Percentiles rank a stretch among this genome's conserved stretches.
Evolutionary conservation across 176 grass and related monocot genomes (phyloP).

Genomic region (Calamus simplicifolius): DNA sequence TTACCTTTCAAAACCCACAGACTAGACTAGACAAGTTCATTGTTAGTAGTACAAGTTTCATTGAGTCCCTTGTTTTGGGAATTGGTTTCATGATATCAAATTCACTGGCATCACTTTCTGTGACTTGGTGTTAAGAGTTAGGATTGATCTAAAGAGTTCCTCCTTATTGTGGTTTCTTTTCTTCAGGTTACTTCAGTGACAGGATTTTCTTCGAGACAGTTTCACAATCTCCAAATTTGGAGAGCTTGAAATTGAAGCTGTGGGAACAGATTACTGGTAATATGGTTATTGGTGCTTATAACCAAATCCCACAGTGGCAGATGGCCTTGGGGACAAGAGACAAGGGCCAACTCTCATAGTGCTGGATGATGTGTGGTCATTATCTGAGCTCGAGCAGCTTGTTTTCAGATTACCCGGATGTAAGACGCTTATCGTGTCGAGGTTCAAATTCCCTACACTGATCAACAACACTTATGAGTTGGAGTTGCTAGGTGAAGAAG

Average conservation of each 20-base stretch:
- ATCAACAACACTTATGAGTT: slow-evolving; percentile 56
- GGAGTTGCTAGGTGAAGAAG: slow-evolving; percentile 67
- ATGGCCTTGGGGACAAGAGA: slow-evolving; percentile 60
- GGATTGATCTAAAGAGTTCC: neutral
- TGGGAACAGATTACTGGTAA: slow-evolving; percentile 89
- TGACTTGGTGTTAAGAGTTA: too few species aligned
- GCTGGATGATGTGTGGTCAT: slow-evolving; percentile 91
- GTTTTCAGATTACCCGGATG: slow-evolving; percentile 75
- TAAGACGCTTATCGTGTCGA: slow-evolving; percentile 78
- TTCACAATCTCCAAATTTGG: slow-evolving; percentile 79
- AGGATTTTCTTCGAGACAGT: slow-evolving; percentile 84
- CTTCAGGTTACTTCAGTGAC: slow-evolving; percentile 69
- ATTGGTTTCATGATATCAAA: too few species aligned
- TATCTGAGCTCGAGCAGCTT: slow-evolving; percentile 68
- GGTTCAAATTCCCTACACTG: slow-evolving; percentile 71
- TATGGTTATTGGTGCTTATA: slow-evolving; percentile 70
- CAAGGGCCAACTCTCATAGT: slow-evolving; percentile 67
- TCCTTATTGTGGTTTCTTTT: slow-evolving; percentile 20
- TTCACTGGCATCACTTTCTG: too few species aligned
- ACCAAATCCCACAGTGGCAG: slow-evolving; percentile 89
- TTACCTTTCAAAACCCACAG: too few species aligned
- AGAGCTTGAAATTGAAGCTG: slow-evolving; percentile 70
- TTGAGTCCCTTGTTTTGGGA: too few species aligned
- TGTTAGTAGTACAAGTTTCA: too few species aligned
- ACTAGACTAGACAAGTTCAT: too few species aligned